Evolutionary conservation across 2,329 filamentous ascomycete genomes (phyloP).

Genomic region (Trichoderma sp.): DNA sequence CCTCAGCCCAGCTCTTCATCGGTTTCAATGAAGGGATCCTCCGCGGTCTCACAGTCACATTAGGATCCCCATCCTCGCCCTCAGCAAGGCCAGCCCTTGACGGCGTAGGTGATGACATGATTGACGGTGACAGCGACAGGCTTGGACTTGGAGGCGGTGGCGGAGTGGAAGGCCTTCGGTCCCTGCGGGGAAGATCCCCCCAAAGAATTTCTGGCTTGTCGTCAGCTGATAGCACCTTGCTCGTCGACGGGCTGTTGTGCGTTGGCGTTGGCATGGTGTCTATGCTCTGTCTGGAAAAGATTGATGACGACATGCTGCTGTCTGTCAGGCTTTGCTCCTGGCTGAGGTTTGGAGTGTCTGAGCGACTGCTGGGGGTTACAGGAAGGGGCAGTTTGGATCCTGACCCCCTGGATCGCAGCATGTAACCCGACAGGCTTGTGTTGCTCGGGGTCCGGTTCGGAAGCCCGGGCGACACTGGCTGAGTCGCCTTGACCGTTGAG

Average conservation of each 20-base stretch:
- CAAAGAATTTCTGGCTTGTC: constrained; percentile 33
- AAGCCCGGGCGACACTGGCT: constrained; percentile 28
- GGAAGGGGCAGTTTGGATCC: constrained; percentile 46
- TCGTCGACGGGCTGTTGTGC: constrained; percentile 38
- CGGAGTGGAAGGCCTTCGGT: constrained; percentile 26
- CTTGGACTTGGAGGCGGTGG: constrained; percentile 33
- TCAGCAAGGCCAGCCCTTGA: constrained; percentile 29
- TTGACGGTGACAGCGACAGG: constrained; percentile 37
- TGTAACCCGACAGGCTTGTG: constrained; percentile 35
- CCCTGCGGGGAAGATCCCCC: constrained; percentile 34
- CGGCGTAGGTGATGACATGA: constrained; percentile 40
- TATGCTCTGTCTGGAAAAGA: constrained; percentile 45
- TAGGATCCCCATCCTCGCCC: constrained; percentile 27
- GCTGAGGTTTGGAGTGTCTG: constrained; percentile 41
- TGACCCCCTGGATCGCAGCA: constrained; percentile 42
- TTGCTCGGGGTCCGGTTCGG: constrained; percentile 35
- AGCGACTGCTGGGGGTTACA: constrained; percentile 42
- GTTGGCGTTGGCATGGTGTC: constrained; percentile 41
- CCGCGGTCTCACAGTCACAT: constrained; percentile 31
- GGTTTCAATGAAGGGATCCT: constrained; percentile 41
- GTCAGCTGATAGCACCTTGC: constrained; percentile 26
- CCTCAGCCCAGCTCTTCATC: constrained; percentile 47
- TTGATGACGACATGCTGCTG: constrained; percentile 48
- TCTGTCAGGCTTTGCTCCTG: constrained; percentile 47
- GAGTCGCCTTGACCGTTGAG: constrained; percentile 28